phyloP scores from a whole-genome alignment of 129 eudicot genomes.

The Lactuca sativa region DNA sequence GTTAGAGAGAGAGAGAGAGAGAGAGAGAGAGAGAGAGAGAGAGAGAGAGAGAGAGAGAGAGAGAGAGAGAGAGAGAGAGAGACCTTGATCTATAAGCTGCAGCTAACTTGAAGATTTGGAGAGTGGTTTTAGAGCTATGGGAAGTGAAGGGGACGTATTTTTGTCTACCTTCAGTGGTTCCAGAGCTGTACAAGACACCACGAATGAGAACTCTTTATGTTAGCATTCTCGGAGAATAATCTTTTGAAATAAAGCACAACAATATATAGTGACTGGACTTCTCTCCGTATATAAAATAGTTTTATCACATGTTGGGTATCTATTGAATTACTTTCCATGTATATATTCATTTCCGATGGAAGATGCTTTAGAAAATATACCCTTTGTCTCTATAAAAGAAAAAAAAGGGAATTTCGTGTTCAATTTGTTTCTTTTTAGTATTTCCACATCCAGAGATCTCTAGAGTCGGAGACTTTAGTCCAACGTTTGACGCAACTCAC shows the following conservation, averaged over 20 bases:
- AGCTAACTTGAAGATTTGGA: constrained; percentile 71
- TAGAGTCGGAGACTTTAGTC: too few species aligned
- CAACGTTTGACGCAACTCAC: too few species aligned
- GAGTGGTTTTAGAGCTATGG: constrained; percentile 79
- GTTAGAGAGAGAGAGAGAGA: background rate
- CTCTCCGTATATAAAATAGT: background rate
- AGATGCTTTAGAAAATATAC: background rate
- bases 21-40: constrained; percentile 11
- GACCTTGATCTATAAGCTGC: constrained; percentile 92
- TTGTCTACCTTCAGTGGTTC: constrained; percentile 90
- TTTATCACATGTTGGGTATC: background rate
- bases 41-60: constrained; percentile 10
- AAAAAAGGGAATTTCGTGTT: too few species aligned
- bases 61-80: background rate
- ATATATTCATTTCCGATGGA: background rate
- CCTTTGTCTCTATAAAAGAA: too few species aligned
- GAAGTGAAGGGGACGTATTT: constrained; percentile 74
- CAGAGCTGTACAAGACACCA: constrained; percentile 44
- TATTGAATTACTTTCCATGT: background rate
- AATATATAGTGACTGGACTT: too few species aligned
- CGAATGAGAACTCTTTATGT: background rate
- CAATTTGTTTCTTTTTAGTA: too few species aligned
- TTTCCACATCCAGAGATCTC: too few species aligned
- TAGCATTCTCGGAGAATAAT: background rate
- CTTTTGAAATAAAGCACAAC: background rate